Conservation (phyloP, 805 yeast species). For the Saccharomycopsis olivae region DNA sequence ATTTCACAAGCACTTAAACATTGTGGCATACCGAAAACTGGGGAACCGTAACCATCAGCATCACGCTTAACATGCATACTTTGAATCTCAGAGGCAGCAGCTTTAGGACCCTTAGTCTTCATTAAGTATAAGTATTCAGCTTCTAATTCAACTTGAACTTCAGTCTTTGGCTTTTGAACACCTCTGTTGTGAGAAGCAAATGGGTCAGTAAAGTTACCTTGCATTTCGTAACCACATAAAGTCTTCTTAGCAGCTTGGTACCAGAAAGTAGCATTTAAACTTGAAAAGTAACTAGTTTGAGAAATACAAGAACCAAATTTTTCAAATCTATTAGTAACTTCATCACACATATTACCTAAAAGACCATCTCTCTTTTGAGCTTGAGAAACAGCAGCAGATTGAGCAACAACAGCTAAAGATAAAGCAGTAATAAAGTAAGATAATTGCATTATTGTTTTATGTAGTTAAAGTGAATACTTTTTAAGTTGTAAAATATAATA, state of each 20-base stretch:
- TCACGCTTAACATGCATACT: too few species aligned
- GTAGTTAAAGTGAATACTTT: too few species aligned
- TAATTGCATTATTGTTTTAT: constrained; percentile 8
- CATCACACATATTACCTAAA: constrained; percentile 11
- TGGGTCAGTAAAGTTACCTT: too few species aligned
- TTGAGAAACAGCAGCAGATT: constrained; percentile 8
- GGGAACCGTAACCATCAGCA: background rate
- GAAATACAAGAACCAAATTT: constrained; percentile 17
- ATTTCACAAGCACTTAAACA: constrained; percentile 15
- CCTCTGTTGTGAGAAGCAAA: too few species aligned
- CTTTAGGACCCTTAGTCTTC: too few species aligned
- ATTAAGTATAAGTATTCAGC: too few species aligned
- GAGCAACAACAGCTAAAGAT: constrained; percentile 2
- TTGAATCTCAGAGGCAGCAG: too few species aligned
- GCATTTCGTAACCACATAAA: constrained; percentile 17
- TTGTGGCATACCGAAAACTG: constrained; percentile 7
- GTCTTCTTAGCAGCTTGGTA: constrained; percentile 17
- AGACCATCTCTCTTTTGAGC: constrained; percentile 4
- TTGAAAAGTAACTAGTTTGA: constrained; percentile 8
- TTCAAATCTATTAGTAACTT: constrained; percentile 10
- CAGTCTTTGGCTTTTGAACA: too few species aligned
- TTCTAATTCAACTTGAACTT: too few species aligned
- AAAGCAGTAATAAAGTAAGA: background rate
- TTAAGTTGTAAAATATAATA: too few species aligned
- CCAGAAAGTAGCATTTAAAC: constrained; percentile 17